phyloP scores from a whole-genome alignment of 305 asterid species.

The Fraxinus angustifolia region DNA sequence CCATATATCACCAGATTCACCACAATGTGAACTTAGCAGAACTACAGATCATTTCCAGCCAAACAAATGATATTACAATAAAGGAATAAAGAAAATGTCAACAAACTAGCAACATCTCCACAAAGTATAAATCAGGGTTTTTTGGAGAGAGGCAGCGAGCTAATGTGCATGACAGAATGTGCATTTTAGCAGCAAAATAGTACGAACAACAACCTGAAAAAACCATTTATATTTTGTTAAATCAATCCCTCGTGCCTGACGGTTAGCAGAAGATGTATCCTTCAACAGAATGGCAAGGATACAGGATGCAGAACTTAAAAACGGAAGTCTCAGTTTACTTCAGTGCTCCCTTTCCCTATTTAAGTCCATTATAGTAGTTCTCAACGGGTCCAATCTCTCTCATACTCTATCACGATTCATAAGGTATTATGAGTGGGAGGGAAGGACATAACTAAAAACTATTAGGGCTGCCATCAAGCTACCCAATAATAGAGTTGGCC shows the following conservation, averaged over 20 bases:
- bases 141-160: neutral
- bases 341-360: neutral
- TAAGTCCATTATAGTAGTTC: neutral
- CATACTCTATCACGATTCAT: neutral
- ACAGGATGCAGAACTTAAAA: neutral
- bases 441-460: neutral
- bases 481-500: neutral
- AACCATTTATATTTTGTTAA: neutral
- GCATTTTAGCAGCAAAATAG: neutral
- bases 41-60: neutral
- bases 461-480: neutral
- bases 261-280: neutral
- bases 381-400: neutral
- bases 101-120: neutral
- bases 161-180: neutral
- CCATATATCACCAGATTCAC: neutral
- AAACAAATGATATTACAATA: neutral
- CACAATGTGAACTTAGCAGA: neutral
- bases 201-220: neutral
- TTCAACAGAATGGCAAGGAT: neutral
- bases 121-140: neutral
- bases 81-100: neutral
- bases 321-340: neutral
- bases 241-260: neutral
- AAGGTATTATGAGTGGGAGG: neutral